Conservation (phyloP, 2,329 filamentous ascomycete species). For the Trichoderma brevicompactum region DNA sequence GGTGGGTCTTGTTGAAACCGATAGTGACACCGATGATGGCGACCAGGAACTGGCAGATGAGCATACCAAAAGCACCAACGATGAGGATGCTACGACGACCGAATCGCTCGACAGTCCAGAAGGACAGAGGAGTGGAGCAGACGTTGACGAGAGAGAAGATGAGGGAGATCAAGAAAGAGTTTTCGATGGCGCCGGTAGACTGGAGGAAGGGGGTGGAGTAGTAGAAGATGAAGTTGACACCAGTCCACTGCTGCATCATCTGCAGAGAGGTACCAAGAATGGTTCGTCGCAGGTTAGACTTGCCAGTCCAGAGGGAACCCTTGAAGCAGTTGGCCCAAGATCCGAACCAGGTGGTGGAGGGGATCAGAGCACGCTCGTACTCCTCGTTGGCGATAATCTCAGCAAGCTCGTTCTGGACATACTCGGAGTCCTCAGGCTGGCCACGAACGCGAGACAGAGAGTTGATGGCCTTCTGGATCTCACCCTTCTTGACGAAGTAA, state of each 20-base stretch:
- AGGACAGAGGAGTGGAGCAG: conserved; percentile 81
- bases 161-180: conserved; percentile 82
- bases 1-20: conserved; percentile 56
- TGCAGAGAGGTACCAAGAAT: conserved; percentile 74
- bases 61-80: conserved; percentile 78
- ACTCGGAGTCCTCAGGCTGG: conserved; percentile 72
- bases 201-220: conserved; percentile 85
- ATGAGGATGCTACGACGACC: conserved; percentile 82
- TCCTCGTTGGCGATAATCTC: conserved; percentile 90
- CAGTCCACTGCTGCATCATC: conserved; percentile 84
- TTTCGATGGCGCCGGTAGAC: conserved; percentile 72
- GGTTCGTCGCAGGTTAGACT: conserved; percentile 71
- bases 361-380: conserved; percentile 75
- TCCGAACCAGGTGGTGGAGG: conserved; percentile 65
- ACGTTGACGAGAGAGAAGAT: conserved; percentile 91
- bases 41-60: conserved; percentile 84
- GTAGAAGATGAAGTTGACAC: conserved; percentile 94
- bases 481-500: conserved; percentile 80
- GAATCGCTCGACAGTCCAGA: conserved; percentile 81
- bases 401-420: conserved; percentile 76
- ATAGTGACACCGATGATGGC: conserved; percentile 72
- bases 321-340: conserved; percentile 72
- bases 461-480: conserved; percentile 65
- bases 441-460: conserved; percentile 72
- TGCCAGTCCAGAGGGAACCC: conserved; percentile 64